These are phyloP conservation scores for Sindora glabra DNA, from an alignment of 306 rosid species.

Conservation along the genomic window DNA sequence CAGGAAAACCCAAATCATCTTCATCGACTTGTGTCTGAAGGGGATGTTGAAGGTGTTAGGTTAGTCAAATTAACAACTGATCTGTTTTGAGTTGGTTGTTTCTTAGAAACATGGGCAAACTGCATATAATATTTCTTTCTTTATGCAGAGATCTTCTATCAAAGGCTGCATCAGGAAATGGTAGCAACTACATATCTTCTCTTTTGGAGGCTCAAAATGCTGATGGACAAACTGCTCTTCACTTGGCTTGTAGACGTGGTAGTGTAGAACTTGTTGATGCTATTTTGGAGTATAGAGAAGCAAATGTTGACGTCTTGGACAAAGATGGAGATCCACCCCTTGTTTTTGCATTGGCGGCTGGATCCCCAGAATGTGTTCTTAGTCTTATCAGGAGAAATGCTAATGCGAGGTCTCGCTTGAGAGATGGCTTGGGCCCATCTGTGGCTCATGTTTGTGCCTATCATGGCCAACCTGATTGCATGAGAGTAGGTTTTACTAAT, in stretches of 20 bases:
- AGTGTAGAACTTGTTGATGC: conserved; percentile 82
- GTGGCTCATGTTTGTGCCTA: conserved; percentile 95
- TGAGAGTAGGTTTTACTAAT: conserved; percentile 86
- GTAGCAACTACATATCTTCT: conserved; percentile 42
- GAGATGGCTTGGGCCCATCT: conserved; percentile 93
- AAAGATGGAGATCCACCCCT: conserved; percentile 99
- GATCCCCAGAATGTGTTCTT: conserved; percentile 85
- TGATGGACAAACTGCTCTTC: conserved; percentile 97
- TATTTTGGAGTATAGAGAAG: conserved; percentile 71
- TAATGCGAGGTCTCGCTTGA: conserved; percentile 72
- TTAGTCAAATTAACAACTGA: conserved; percentile 25
- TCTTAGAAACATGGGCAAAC: neutral
- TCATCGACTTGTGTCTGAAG: conserved; percentile 83
- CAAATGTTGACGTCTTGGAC: conserved; percentile 85
- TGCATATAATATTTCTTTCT: conserved; percentile 11
- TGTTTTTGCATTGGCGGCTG: conserved; percentile 95
- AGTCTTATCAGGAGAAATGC: conserved; percentile 78
- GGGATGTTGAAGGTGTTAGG: conserved; percentile 82
- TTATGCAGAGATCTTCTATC: conserved; percentile 68
- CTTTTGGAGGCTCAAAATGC: conserved; percentile 81
- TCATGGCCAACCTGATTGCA: conserved; percentile 99
- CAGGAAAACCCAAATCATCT: conserved; percentile 52
- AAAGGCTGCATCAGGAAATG: conserved; percentile 60
- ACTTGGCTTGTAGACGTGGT: conserved; percentile 95
- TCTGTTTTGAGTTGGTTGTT: conserved; percentile 16